Base-by-base conservation (phyloP, 768 basidiomycete genomes). In the Polyporus arcularius region DNA sequence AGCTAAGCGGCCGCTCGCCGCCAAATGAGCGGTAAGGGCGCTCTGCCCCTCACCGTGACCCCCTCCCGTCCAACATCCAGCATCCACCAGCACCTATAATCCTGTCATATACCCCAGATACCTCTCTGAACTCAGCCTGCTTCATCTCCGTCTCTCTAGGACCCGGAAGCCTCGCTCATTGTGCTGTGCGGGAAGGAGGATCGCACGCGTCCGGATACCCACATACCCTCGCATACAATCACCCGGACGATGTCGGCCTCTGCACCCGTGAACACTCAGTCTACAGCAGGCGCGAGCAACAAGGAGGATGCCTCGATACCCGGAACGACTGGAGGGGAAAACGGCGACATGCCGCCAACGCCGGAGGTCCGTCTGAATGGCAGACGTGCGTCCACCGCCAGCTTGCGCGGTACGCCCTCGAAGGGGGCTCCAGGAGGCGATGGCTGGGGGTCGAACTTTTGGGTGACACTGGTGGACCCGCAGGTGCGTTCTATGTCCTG, bases 401-500 rank as follows among this genome's bases (percentile, higher is more conserved):
- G 64, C 26, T 49, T 66, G 16, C 60, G 46, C 32, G 55, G 48
- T 18, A 57, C 53, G 49, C 43, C 60, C 15, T 52, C 61, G 16
- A 52, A 42, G 1, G 18, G 18, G 3, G 61, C 58, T 32, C 40
- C 40, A 7, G 59, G 53, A 31, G 56, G 64, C 10, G 71, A 70
- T 41, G 82, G 82, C 31, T 95, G 93, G 93, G 93, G 92, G 4
- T 85, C 89, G 30, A 88, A 94, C 72, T 96, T 97, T 71, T 97
- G 95, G 95, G 92, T 96, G 7, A 96, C 95, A 6, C 80, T 96
- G 54, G 83, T 90, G 50, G 94, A 97, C 80, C 95, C 95, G 30
- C 86, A 91, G 82, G 94, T 91, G 71, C 65, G 45, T 58, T 52
- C 60, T 15, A 50, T 54, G 54, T 39, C 38, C 59, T 60, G 47